Conservation (phyloP, 352 stramenopile genomes). For the Pseudoperonospora humuli region DNA sequence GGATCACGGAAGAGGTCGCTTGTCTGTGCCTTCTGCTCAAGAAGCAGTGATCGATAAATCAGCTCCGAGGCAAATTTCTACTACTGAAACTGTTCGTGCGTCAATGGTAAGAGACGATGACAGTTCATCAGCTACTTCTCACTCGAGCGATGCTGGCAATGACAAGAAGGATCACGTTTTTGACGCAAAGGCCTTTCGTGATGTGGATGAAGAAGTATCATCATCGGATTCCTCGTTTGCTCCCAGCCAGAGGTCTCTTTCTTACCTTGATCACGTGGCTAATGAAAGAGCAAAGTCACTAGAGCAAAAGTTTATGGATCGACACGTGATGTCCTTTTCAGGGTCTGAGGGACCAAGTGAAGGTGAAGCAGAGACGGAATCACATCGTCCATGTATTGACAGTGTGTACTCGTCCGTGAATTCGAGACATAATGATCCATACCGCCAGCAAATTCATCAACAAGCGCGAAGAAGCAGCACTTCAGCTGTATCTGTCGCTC, state of each 20-base stretch:
- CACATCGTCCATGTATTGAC: constrained; percentile 1
- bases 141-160: not conserved
- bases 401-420: not conserved
- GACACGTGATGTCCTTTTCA: constrained; percentile 22
- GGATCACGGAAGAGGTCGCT: not conserved
- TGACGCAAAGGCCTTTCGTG: not conserved
- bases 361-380: constrained; percentile 1
- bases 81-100: not conserved
- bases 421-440: constrained; percentile 9
- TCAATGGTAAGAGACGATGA: not conserved
- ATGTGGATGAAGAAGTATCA: constrained; percentile 2
- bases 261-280: constrained; percentile 12
- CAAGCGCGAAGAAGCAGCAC: constrained; percentile 18
- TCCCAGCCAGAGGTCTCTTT: constrained; percentile 18
- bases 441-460: constrained; percentile 24
- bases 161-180: not conserved
- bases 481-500: constrained; percentile 24
- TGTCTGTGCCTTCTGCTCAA: not conserved
- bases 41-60: not conserved
- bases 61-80: not conserved
- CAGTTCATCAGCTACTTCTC: not conserved
- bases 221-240: not conserved
- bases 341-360: constrained; percentile 13
- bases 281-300: constrained; percentile 9
- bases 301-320: constrained; percentile 16